Percentiles rank a stretch among this genome's conserved stretches.
Conservation (phyloP, 148 eudicot genomes). For the Beta vulgaris region DNA sequence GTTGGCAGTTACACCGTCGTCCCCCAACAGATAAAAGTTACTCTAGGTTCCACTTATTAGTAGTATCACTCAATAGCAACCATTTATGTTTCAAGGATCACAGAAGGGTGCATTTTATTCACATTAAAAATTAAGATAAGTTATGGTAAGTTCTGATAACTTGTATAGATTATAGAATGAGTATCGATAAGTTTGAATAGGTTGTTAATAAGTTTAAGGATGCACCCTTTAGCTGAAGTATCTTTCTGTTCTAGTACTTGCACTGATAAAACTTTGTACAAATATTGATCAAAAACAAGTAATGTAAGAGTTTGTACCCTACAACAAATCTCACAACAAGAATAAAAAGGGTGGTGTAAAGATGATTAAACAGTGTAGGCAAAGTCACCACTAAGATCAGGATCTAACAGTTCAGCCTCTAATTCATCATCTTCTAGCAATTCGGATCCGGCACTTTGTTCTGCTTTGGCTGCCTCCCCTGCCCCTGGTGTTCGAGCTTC, state of each 20-base stretch:
- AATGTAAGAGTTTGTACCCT: not conserved
- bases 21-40: not conserved
- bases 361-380: constrained; percentile 21
- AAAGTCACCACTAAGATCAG: constrained; percentile 52
- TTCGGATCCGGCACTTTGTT: constrained; percentile 22
- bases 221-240: too few relatives aligned
- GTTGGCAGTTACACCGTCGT: too few relatives aligned
- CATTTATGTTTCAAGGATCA: not conserved
- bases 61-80: not conserved
- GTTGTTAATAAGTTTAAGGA: too few relatives aligned
- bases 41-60: not conserved
- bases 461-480: constrained; percentile 38
- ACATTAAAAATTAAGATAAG: too few relatives aligned
- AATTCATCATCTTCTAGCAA: constrained; percentile 38
- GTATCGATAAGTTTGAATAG: too few relatives aligned
- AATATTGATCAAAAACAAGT: not conserved
- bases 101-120: too few relatives aligned
- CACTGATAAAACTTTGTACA: not conserved
- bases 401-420: constrained; percentile 44
- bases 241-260: not conserved
- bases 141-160: too few relatives aligned
- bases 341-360: not conserved
- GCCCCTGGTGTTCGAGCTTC: constrained; percentile 64
- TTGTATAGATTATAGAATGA: too few relatives aligned
- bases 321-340: not conserved